Percentiles rank a stretch among this genome's conserved stretches.
Conservation (phyloP, 2,329 filamentous ascomycete genomes). For the Fusarium transvaalense region DNA sequence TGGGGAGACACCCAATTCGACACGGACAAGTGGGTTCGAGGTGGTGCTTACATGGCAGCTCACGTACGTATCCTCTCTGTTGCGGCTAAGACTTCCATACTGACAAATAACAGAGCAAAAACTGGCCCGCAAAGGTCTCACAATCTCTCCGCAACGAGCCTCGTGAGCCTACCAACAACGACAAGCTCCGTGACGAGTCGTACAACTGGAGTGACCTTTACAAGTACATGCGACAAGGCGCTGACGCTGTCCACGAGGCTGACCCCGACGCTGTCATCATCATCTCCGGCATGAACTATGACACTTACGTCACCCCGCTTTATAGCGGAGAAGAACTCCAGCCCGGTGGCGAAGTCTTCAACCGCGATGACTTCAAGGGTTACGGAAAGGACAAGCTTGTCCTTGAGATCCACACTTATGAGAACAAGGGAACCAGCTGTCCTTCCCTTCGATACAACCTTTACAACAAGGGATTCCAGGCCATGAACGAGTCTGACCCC, state of each 20-base stretch:
- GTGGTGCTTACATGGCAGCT: slow-evolving; percentile 69
- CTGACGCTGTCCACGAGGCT: slow-evolving; percentile 62
- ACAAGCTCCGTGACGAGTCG: slow-evolving; percentile 46
- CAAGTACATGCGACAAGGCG: slow-evolving; percentile 61
- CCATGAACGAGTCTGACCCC: slow-evolving; percentile 56
- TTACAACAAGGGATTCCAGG: slow-evolving; percentile 65
- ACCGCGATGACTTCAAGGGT: slow-evolving; percentile 59
- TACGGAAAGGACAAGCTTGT: slow-evolving; percentile 66
- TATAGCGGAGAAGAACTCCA: slow-evolving; percentile 62
- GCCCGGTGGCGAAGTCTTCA: slow-evolving; percentile 61
- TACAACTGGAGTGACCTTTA: slow-evolving; percentile 72
- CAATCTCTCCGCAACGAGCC: slow-evolving; percentile 64
- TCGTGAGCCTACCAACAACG: slow-evolving; percentile 56
- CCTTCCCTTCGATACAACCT: slow-evolving; percentile 60
- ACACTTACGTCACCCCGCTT: slow-evolving; percentile 66
- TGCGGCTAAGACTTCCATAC: fast-evolving
- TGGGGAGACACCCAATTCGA: slow-evolving; percentile 72
- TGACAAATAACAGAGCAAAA: slow-evolving; percentile 11
- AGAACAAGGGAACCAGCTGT: slow-evolving; percentile 64
- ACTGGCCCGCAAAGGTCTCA: slow-evolving; percentile 48
- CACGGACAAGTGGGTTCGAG: slow-evolving; percentile 70
- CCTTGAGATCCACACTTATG: slow-evolving; percentile 72
- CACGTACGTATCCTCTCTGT: slow-evolving; percentile 57
- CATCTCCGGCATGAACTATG: slow-evolving; percentile 69
- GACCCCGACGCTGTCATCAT: slow-evolving; percentile 68